Percentiles rank a stretch among this genome's conserved stretches.
Conservation (phyloP, 169 alveolate species). For the Babesia ovata region DNA sequence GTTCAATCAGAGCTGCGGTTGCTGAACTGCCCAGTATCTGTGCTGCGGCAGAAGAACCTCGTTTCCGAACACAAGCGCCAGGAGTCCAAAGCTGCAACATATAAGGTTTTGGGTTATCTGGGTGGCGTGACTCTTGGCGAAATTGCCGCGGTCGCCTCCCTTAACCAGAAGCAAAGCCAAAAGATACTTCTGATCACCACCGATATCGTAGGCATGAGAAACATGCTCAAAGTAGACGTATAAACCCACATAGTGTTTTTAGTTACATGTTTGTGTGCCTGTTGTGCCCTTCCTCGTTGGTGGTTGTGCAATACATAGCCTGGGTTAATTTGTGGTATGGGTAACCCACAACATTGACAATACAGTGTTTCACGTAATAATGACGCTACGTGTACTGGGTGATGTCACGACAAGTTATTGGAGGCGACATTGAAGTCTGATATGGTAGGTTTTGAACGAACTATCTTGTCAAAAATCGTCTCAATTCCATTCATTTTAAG, state of each 20-base stretch:
- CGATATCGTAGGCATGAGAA: slow-evolving; percentile 30
- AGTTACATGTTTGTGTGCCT: no score
- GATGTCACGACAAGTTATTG: no score
- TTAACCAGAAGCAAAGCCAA: slow-evolving; percentile 40
- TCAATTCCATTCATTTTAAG: no score
- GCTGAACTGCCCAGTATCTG: slow-evolving; percentile 35
- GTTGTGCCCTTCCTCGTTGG: no score
- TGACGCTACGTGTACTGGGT: no score
- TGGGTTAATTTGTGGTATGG: no score
- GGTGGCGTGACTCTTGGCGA: slow-evolving; percentile 79
- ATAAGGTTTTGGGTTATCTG: slow-evolving; percentile 61
- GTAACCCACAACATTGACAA: no score
- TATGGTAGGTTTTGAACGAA: no score
- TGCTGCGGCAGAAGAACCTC: slow-evolving; percentile 39
- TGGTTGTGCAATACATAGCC: no score
- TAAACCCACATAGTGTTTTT: background rate
- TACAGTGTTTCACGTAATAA: no score
- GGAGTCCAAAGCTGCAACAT: background rate
- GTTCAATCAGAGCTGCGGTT: slow-evolving; percentile 41
- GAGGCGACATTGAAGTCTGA: no score
- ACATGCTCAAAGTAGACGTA: slow-evolving; percentile 1
- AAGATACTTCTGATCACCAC: slow-evolving; percentile 49
- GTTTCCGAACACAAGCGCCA: background rate
- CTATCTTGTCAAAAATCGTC: no score
- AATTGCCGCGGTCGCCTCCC: slow-evolving; percentile 62